Conservation (phyloP, 768 basidiomycete species). For the Ramaria sp. region DNA sequence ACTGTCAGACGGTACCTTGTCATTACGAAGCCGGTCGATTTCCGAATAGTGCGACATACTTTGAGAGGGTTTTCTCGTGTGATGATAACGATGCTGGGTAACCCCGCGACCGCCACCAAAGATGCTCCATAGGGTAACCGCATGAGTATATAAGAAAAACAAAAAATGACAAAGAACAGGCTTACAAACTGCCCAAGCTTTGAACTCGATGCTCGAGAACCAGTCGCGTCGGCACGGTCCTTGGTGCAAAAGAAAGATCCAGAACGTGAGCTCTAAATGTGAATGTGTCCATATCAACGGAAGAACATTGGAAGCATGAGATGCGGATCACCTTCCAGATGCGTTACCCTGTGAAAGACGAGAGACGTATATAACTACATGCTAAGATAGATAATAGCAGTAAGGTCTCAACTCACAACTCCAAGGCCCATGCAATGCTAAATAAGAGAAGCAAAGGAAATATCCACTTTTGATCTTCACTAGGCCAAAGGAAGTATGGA, state of each 20-base stretch:
- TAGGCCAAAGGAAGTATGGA: constrained; percentile 42
- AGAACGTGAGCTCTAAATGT: constrained; percentile 61
- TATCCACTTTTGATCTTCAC: constrained; percentile 37
- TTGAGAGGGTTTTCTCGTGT: constrained; percentile 46
- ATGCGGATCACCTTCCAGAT: constrained; percentile 53
- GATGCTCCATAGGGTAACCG: constrained; percentile 35
- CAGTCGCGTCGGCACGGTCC: constrained; percentile 59
- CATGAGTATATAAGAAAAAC: constrained; percentile 5
- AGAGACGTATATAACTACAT: background rate
- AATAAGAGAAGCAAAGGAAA: constrained; percentile 63
- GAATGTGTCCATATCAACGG: background rate
- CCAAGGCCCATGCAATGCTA: constrained; percentile 65
- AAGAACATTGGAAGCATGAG: background rate
- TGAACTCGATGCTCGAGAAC: constrained; percentile 76
- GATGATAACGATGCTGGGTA: constrained; percentile 60
- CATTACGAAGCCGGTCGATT: background rate
- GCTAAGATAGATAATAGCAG: background rate
- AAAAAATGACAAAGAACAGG: constrained; percentile 1
- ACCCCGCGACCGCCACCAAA: constrained; percentile 48
- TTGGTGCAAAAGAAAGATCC: constrained; percentile 76
- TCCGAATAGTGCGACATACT: constrained; percentile 25
- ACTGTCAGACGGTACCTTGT: constrained; percentile 27
- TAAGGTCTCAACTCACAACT: constrained; percentile 41
- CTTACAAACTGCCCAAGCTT: constrained; percentile 58
- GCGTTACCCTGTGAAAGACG: constrained; percentile 52